Evolutionary conservation across 2,329 filamentous ascomycete genomes (phyloP).

Genomic region (Penicillium sp.): DNA sequence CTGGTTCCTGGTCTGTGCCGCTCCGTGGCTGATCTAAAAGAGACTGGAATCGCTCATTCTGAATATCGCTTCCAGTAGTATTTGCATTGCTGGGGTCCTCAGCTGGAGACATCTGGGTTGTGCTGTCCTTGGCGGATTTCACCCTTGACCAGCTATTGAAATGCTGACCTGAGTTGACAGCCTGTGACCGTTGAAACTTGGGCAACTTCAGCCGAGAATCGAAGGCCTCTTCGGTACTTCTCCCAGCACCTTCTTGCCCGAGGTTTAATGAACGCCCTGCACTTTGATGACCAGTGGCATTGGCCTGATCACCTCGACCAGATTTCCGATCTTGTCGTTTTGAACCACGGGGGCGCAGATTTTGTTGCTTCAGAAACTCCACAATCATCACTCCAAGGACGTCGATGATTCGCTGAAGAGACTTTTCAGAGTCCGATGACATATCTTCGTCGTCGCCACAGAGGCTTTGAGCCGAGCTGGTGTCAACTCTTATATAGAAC

Average conservation of each 20-base stretch:
- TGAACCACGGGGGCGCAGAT: slow-evolving; percentile 62
- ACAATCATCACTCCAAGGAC: slow-evolving; percentile 70
- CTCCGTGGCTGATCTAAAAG: not conserved
- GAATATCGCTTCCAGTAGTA: not conserved
- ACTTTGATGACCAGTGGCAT: slow-evolving; percentile 3
- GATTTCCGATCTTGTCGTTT: slow-evolving; percentile 21
- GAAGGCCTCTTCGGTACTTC: slow-evolving; percentile 31
- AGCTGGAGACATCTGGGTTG: not conserved
- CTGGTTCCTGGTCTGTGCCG: not conserved
- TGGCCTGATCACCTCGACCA: slow-evolving; percentile 4
- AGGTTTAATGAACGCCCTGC: not conserved
- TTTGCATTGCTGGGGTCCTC: not conserved
- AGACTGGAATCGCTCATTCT: not conserved
- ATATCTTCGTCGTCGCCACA: slow-evolving; percentile 45
- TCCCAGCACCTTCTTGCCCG: not conserved
- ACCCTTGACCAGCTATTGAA: slow-evolving; percentile 48
- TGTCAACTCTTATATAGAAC: slow-evolving; percentile 76
- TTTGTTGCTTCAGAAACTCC: slow-evolving; percentile 75
- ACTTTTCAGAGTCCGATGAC: slow-evolving; percentile 41
- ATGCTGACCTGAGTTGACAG: slow-evolving; percentile 18
- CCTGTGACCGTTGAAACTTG: slow-evolving; percentile 22
- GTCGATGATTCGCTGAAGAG: slow-evolving; percentile 62
- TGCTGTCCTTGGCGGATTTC: slow-evolving; percentile 38
- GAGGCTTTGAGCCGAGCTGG: slow-evolving; percentile 47
- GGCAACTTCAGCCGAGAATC: slow-evolving; percentile 36